Evolutionary conservation across 1,284 basidiomycete species (phyloP), one percentile per base, ranked within the genome.

Genomic region (Psilocybe mexicana): DNA sequence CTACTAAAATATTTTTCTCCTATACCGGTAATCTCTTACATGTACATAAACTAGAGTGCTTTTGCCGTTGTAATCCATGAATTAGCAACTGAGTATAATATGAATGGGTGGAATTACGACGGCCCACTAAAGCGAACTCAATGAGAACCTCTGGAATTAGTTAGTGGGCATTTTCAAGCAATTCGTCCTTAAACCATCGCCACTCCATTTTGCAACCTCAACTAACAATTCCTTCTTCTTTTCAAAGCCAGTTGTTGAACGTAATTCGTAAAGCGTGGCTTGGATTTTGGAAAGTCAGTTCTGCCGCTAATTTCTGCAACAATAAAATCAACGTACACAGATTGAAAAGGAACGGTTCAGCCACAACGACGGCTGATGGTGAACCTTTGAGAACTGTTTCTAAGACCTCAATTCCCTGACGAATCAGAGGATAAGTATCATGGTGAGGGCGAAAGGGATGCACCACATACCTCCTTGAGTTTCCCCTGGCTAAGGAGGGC

Each of bases 261-360:
- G 85, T 43, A 93, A 79, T 66, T 93, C 90, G 65, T 93, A 93
- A 28, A 93, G 70, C 0, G 91, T 93, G 2, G 90, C 90, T 92
- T 61, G 44, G 23, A 18, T 18, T 18, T 1, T 18, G 18, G 18
- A 18, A 18, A 18, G 1, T 18, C 18, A 18, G 18, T 18, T 18
- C 18, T 18, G 18, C 18, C 18, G 18, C 18, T 18, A 18, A 18
- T 1, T 18, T 18, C 18, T 18, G 1, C 18, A 18, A 18, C 18
- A 18, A 18, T 18, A 18, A 18, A 18, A 18, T 18, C 18, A 1
- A 73, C 88, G 62, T 68, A 92, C 91, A 88, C 14, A 93, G 76
- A 63, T 93, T 93, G 72, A 92, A 93, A 45, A 93, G 67, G 70
- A 89, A 89, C 3, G 90, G 90, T 65, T 93, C 90, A 2, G 88